These are phyloP conservation scores for Solanum chaucha DNA, from an alignment of 257 asterid genomes.

Conservation along the genomic window DNA sequence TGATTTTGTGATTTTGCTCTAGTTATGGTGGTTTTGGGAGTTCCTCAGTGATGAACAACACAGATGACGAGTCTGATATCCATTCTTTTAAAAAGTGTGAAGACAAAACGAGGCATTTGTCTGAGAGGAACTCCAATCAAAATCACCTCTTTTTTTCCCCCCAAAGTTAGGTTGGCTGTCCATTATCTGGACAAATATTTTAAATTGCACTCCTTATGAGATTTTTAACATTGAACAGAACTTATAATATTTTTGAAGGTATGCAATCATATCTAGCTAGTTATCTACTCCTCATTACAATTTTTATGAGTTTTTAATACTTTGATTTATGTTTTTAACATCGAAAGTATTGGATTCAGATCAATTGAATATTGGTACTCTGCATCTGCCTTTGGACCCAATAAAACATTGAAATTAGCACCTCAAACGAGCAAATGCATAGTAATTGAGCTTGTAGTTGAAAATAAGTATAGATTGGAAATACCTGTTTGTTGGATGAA, in stretches of 20 bases:
- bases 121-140: constrained; percentile 42
- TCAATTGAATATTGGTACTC: neutral
- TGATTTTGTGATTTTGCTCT: neutral
- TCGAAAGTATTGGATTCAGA: neutral
- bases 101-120: constrained; percentile 83
- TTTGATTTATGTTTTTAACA: neutral
- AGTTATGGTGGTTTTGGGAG: neutral
- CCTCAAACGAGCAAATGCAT: neutral
- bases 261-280: neutral
- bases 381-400: neutral
- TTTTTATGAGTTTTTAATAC: neutral
- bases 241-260: neutral
- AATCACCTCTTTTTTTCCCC: neutral
- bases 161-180: neutral
- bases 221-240: too few species aligned
- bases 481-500: neutral
- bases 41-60: constrained; percentile 58
- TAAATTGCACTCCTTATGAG: too few species aligned
- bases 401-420: too few species aligned
- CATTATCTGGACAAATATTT: neutral
- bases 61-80: constrained; percentile 91
- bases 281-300: too few species aligned
- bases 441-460: neutral
- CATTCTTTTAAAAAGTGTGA: constrained; percentile 44
- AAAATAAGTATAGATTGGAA: neutral